Percentiles rank a stretch among this genome's conserved stretches.
These are phyloP conservation scores for Hypoxylon fuscum DNA, from an alignment of 495 filamentous ascomycete species.

Conservation along the genomic window DNA sequence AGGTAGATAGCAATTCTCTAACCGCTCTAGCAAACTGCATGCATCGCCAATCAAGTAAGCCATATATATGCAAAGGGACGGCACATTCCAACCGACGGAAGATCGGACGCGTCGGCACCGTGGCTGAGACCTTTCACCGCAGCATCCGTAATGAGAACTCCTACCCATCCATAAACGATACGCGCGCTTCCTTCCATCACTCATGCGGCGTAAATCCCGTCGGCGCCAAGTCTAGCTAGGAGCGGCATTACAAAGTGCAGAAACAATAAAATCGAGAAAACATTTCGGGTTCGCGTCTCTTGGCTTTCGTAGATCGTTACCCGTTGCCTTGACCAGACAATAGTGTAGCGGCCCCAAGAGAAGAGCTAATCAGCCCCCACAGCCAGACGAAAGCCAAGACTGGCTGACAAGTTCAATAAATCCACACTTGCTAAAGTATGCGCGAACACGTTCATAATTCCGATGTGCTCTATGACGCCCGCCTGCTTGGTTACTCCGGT, in stretches of 20 bases:
- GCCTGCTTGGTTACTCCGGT: constrained; percentile 29
- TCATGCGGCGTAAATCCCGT: constrained; percentile 20
- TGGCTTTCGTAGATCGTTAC: constrained; percentile 26
- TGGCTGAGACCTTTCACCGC: constrained; percentile 36
- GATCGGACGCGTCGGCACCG: constrained; percentile 22
- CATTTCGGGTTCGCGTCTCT: constrained; percentile 9
- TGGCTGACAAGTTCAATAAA: background rate
- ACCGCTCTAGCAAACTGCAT: constrained; percentile 1
- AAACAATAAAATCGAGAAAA: constrained; percentile 13
- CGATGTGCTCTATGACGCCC: constrained; percentile 14
- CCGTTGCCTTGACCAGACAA: constrained; percentile 10
- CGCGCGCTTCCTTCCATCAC: background rate
- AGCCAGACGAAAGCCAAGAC: constrained; percentile 3
- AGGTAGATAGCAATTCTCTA: too few relatives aligned
- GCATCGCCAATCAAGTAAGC: background rate
- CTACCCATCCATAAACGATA: constrained; percentile 10
- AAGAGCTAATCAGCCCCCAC: constrained; percentile 7
- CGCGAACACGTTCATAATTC: background rate
- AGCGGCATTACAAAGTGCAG: constrained; percentile 6
- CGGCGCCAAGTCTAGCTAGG: constrained; percentile 1
- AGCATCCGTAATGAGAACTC: constrained; percentile 18
- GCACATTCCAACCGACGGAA: constrained; percentile 17
- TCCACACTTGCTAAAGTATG: constrained; percentile 6
- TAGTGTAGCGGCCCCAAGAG: background rate
- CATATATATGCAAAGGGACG: constrained; percentile 7